Base-by-base conservation (phyloP, 306 rosid genomes). In the Luffa acutangula region DNA sequence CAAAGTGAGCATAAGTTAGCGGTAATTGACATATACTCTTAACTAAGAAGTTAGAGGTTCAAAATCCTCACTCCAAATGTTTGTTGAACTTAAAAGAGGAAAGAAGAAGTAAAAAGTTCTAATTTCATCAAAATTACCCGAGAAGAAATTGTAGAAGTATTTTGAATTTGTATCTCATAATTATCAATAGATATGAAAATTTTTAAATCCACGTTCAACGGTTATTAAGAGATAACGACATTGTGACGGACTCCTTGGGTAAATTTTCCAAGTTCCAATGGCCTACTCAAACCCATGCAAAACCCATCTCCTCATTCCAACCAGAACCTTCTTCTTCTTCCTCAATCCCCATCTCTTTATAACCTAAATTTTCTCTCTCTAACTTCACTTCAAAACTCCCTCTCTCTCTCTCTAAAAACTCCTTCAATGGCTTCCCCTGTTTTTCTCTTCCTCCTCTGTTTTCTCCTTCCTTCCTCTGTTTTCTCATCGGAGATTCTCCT, bases 401-500 rank as follows among this genome's bases (percentile, higher is more conserved):
- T 42, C 42, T 43, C 48, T 75, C 64, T 57, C 31, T 15, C 20
- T 36, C 10, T 42, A 11, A 12, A 14, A 13, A 64, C 54, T 59
- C 2, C 66, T 41, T 36, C 70, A 14, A 90, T 94, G 96, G 91
- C 89, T 76, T 80, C 87, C 53, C 53, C 88, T 78, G 58, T 72
- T 72, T 72, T 72, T 1, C 3, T 42, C 15, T 82, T 80, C 49
- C 17, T 88, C 9, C 88, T 90, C 87, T 82, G 79, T 13, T 75
- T 83, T 83, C 34, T 87, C 15, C 90, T 89, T 85, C 84, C 86
- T 71, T 59, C 86, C 67, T 34, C 84, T 34, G 80, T 80, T 56
- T 83, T 88, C 6, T 62, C 56, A 0, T 87, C 87, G 1, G 80
- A 85, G 59, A 80, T 59, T 12, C 43, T 91, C 12, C 77, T 92